These are phyloP conservation scores for Talaromyces piceae DNA, from an alignment of 2,329 filamentous ascomycete genomes.

Conservation along the genomic window DNA sequence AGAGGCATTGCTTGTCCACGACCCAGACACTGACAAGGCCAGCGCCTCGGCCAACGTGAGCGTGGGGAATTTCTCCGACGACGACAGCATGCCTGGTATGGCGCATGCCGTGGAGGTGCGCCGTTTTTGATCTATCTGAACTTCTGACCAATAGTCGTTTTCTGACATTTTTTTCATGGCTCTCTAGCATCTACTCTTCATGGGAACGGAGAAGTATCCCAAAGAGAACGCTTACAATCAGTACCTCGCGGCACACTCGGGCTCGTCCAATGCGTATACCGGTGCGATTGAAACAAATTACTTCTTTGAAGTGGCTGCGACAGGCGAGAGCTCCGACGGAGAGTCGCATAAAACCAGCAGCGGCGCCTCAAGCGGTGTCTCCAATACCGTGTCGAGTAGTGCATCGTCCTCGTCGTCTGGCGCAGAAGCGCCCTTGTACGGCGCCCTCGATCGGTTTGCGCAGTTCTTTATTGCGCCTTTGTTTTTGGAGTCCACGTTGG, in stretches of 20 bases:
- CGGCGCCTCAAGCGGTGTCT: slow-evolving; percentile 10
- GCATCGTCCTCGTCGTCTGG: slow-evolving; percentile 16
- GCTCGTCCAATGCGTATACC: slow-evolving; percentile 91
- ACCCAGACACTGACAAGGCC: slow-evolving; percentile 92
- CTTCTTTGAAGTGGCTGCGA: slow-evolving; percentile 90
- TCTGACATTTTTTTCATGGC: too few species aligned
- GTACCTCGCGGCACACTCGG: slow-evolving; percentile 83
- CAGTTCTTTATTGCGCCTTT: slow-evolving; percentile 89
- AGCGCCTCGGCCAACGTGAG: slow-evolving; percentile 93
- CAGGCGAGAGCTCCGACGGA: slow-evolving; percentile 44
- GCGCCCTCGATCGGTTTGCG: slow-evolving; percentile 81
- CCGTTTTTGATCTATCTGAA: neutral
- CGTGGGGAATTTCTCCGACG: slow-evolving; percentile 91
- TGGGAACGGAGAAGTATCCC: slow-evolving; percentile 98
- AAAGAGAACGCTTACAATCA: slow-evolving; percentile 92
- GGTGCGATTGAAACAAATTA: slow-evolving; percentile 92
- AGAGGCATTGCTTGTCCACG: slow-evolving; percentile 86
- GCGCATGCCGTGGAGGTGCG: slow-evolving; percentile 75
- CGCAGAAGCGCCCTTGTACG: slow-evolving; percentile 57
- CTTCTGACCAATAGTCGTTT: neutral
- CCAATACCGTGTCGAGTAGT: slow-evolving; percentile 14
- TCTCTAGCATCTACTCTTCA: slow-evolving; percentile 77
- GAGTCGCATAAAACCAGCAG: neutral
- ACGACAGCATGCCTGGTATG: slow-evolving; percentile 84
- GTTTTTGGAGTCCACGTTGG: slow-evolving; percentile 75